Base-by-base conservation (phyloP, 2,329 filamentous ascomycete genomes). In the Juglanconis oblonga region DNA sequence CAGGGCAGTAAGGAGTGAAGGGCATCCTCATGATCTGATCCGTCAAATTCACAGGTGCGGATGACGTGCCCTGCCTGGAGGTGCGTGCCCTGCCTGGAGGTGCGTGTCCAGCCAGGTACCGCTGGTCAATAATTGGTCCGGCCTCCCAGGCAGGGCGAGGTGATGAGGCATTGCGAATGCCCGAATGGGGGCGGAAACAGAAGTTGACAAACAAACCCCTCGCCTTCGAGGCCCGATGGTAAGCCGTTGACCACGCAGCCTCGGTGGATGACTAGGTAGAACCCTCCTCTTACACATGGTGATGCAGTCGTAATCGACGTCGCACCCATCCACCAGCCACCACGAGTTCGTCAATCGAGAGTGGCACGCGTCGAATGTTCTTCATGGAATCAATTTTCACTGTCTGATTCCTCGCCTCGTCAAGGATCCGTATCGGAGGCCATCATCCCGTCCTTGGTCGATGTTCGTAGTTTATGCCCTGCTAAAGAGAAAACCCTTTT, bases 341-440 rank as follows among this genome's bases (percentile, higher is more conserved):
- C 24, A 24, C 24, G 24, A 24, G 24, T 24, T 24, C 24, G 24
- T 24, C 24, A 24, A 24, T 24, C 24, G 24, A 24, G 2, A 24
- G 24, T 24, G 24, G 24, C 2, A 24, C 24, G 24, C 24, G 17
- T 48, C 9, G 29, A 36, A 9, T 57, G 58, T 63, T 63, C 53
- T 61, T 63, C 58, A 61, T 61, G 57, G 57, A 61, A 61, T 61
- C 51, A 45, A 63, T 55, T 63, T 44, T 47, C 56, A 55, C 52
- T 60, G 52, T 57, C 45, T 63, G 58, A 63, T 63, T 53, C 61
- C 61, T 52, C 36, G 58, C 61, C 61, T 51, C 58, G 57, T 62
- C 61, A 49, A 54, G 45, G 48, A 59, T 58, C 53, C 52, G 76
- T 74, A 75, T 73, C 71, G 74, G 66, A 73, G 49, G 57, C 58